Conservation (phyloP, 108 stramenopile species). For the Stephanodiscus minutulus region DNA sequence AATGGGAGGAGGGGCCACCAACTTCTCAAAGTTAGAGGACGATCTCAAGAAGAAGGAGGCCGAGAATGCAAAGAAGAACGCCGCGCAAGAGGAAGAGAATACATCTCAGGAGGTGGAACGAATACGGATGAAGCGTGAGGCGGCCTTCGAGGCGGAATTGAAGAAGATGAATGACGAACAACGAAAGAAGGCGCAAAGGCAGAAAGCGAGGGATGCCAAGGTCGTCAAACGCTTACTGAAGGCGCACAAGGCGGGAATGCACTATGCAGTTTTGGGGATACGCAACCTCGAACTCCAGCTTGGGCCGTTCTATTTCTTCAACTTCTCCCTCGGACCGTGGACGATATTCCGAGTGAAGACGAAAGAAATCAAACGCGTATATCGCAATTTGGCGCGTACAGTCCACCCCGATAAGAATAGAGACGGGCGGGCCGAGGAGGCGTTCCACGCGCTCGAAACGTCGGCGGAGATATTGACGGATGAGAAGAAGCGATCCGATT, state of each 20-base stretch:
- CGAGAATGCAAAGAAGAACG: constrained; percentile 11
- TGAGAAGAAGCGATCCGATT: constrained; percentile 51
- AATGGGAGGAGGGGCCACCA: constrained; percentile 25
- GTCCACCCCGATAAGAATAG: constrained; percentile 60
- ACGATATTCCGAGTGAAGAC: constrained; percentile 38
- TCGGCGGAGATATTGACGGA: constrained; percentile 72
- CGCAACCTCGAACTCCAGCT: constrained; percentile 58
- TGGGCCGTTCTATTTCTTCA: constrained; percentile 49
- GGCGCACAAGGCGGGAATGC: constrained; percentile 48
- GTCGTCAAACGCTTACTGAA: constrained; percentile 58
- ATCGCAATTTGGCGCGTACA: constrained; percentile 51
- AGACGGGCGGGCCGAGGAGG: constrained; percentile 82
- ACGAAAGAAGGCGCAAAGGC: constrained; percentile 43
- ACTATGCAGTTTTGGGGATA: constrained; percentile 79
- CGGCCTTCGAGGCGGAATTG: constrained; percentile 66
- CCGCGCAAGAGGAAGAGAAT: constrained; percentile 30
- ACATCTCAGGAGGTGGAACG: constrained; percentile 23
- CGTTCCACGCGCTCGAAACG: constrained; percentile 78
- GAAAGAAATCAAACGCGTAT: constrained; percentile 49
- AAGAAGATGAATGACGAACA: constrained; percentile 73
- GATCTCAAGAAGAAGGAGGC: constrained; percentile 45
- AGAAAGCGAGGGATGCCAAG: constrained; percentile 67
- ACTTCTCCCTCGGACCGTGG: constrained; percentile 29
- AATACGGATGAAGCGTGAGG: constrained; percentile 55
- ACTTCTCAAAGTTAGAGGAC: constrained; percentile 36